Conservation (phyloP, 768 basidiomycete species). For the Serendipita sp. region DNA sequence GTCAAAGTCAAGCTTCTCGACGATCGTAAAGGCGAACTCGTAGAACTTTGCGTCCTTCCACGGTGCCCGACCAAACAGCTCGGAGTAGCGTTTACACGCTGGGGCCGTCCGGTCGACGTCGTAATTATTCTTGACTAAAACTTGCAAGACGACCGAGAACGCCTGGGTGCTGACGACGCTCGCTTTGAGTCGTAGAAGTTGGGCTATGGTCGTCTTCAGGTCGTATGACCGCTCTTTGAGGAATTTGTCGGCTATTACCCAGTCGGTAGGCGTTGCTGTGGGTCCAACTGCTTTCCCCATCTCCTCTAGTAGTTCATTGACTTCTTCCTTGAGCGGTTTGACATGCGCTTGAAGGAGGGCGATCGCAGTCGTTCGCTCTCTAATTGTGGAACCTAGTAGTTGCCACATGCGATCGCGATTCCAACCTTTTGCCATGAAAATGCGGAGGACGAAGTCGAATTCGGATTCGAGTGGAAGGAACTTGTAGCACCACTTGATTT, state of each 20-base stretch:
- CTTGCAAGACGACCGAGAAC: background rate
- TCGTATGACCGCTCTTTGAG: background rate
- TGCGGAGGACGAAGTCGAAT: background rate
- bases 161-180: background rate
- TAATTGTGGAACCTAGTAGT: background rate
- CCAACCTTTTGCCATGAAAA: background rate
- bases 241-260: background rate
- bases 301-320: background rate
- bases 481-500: background rate
- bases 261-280: background rate
- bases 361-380: background rate
- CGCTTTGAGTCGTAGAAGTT: background rate
- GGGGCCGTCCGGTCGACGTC: background rate
- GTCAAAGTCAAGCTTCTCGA: background rate
- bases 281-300: background rate
- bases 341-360: background rate
- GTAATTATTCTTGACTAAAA: background rate
- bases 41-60: background rate
- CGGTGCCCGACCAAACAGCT: background rate
- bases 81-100: background rate
- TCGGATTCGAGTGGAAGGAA: background rate
- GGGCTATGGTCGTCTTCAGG: background rate
- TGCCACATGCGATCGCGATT: background rate
- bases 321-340: background rate
- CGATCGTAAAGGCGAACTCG: background rate